Evolutionary conservation across 2,329 filamentous ascomycete genomes (phyloP), one percentile per base, ranked within the genome.

Genomic region (Pseudocercospora eumusae): DNA sequence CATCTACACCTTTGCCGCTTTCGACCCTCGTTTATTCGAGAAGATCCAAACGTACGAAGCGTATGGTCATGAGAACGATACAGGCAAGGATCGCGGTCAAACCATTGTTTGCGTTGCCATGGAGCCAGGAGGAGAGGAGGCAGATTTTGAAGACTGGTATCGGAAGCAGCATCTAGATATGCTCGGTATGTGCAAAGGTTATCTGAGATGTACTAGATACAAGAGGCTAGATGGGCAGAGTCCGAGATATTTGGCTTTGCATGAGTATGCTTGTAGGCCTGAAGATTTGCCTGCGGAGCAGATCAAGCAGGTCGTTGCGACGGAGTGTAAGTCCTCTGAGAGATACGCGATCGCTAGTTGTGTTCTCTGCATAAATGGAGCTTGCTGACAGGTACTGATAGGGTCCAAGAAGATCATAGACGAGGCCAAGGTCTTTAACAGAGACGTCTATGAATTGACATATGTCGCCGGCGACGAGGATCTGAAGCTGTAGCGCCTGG

Each of bases 81-180:
- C 40, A 33, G 59, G 62, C 20, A 31, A 44, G 18, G 59, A 52
- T 13, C 53, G 59, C 7, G 60, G 56, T 20, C 33, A 56, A 52
- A 61, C 63, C 1, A 42, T 68, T 18, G 56, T 63, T 15, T 62
- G 60, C 33, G 62, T 69, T 1, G 60, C 59, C 2, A 68, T 71
- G 60, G 69, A 69, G 49, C 66, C 70, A n/a, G n/a, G n/a, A 4
- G 69, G 63, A 9, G 57, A 49, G 7, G 70, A 71, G n/a, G 56
- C 57, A 1, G 68, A 71, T 15, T 66, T 71, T 40, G 69, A 72
- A 21, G 68, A 67, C 20, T 73, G 69, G 70, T 71, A 73, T 55
- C 60, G 68, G 23, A 71, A 68, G 65, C 67, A 71, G 62, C 64
- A 70, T 59, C 64, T 70, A 13, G 65, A 67, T 31, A 69, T 66